Evolutionary conservation across 2,329 filamentous ascomycete species (phyloP).

Genomic region (Monosporascus cannonballus): DNA sequence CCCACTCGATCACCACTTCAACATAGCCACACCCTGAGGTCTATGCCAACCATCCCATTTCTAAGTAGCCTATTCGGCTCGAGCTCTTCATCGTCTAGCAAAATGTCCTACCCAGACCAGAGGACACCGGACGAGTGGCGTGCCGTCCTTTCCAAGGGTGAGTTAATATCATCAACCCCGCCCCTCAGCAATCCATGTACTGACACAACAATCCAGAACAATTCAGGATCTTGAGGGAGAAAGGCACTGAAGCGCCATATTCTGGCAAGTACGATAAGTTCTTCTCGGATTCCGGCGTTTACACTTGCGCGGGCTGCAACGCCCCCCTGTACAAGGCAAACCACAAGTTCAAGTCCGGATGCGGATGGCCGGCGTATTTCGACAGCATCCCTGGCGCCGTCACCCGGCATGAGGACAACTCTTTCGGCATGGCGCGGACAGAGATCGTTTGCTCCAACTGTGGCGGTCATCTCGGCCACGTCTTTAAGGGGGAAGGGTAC

Average conservation of each 20-base stretch:
- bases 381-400: conserved; percentile 91
- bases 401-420: conserved; percentile 68
- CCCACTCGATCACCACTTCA: conserved; percentile 18
- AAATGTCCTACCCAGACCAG: conserved; percentile 73
- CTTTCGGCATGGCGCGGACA: conserved; percentile 76
- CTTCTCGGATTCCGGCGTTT: conserved; percentile 67
- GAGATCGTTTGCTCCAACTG: conserved; percentile 96
- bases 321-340: conserved; percentile 86
- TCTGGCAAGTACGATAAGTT: conserved; percentile 87
- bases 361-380: conserved; percentile 97
- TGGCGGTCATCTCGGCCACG: conserved; percentile 85
- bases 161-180: conserved; percentile 7
- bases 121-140: conserved; percentile 83
- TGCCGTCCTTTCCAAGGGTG: conserved; percentile 63
- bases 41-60: conserved; percentile 76
- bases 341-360: conserved; percentile 95
- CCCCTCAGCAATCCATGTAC: not conserved
- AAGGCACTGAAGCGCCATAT: conserved; percentile 80
- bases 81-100: conserved; percentile 46
- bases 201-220: conserved; percentile 60
- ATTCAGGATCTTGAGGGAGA: conserved; percentile 86
- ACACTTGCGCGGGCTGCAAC: conserved; percentile 80
- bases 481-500: conserved; percentile 86
- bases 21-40: conserved; percentile 29
- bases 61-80: conserved; percentile 69